Evolutionary conservation across 164 flowering plant genomes (phyloP).

Genomic region (Vitis amurensis): DNA sequence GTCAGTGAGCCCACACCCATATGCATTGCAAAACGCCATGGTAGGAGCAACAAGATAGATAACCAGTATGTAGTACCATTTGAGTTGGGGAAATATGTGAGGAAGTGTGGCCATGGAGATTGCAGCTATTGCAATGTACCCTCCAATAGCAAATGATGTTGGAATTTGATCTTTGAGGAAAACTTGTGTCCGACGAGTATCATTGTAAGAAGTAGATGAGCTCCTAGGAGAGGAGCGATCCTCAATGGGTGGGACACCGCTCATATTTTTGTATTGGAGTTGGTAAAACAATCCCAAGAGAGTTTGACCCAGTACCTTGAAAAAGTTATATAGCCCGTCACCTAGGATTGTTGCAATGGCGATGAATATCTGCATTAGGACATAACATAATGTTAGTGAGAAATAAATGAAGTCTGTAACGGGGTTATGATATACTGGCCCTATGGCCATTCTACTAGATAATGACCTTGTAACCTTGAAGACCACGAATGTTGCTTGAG

Average conservation of each 20-base stretch:
- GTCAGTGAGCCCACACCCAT: slow-evolving; percentile 57
- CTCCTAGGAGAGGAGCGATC: slow-evolving; percentile 2
- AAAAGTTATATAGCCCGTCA: slow-evolving; percentile 50
- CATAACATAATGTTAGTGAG: not conserved
- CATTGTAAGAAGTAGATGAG: slow-evolving; percentile 24
- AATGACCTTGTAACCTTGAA: slow-evolving; percentile 43
- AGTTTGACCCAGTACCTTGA: slow-evolving; percentile 37
- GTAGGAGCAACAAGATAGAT: slow-evolving; percentile 41
- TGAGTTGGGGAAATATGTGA: slow-evolving; percentile 39
- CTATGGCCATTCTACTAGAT: not conserved
- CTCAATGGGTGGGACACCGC: slow-evolving; percentile 16
- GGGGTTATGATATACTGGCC: not conserved
- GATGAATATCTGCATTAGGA: slow-evolving; percentile 40
- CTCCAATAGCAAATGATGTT: slow-evolving; percentile 27
- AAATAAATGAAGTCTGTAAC: not conserved
- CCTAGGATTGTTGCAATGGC: slow-evolving; percentile 51
- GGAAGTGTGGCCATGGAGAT: slow-evolving; percentile 35
- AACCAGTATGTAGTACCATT: slow-evolving; percentile 45
- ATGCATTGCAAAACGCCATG: slow-evolving; percentile 55
- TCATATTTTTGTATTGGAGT: slow-evolving; percentile 6
- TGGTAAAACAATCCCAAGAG: slow-evolving; percentile 23
- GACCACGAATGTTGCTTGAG: slow-evolving; percentile 27
- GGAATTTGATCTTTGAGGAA: slow-evolving; percentile 48
- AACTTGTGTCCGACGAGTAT: slow-evolving; percentile 23
- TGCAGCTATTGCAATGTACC: slow-evolving; percentile 28